Base-by-base conservation (phyloP, 2,329 filamentous ascomycete genomes). In the Akanthomyces uredinophilus region DNA sequence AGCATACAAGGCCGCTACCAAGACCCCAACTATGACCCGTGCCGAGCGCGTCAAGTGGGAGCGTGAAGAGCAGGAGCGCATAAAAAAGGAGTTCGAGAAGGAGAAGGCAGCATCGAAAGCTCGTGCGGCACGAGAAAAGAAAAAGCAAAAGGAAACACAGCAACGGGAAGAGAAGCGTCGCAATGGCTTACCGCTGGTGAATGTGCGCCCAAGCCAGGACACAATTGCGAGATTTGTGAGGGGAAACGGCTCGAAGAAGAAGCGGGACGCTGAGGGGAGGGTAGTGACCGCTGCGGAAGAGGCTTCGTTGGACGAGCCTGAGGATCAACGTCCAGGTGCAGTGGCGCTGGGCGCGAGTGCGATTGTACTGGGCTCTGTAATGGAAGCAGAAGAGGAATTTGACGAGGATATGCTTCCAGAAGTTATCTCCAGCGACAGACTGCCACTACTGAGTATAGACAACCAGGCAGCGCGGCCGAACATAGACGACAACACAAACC, bases 131-230 rank as follows among this genome's bases (percentile, higher is more conserved):
- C 72, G 83, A 27, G 84, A 87, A 44, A 82, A 79, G 72, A 86
- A 84, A 70, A 81, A 78, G 63, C 81, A 78, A 18, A 85, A 81
- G 67, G 83, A 83, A 54, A 70, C 76, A 29, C 43, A 41, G 77
- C 76, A 8, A 79, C 81, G 63, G 74, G 78, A 81, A n/a, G 78
- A 75, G 57, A 83, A 79, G 72, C 81, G 74, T 67, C 80, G 75
- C 64, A 79, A 76, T 60, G 81, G 84, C 0, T 62, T 84, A 63
- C 85, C 85, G 16, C 71, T 85, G 5, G 76, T 83, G n/a, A 76
- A 75, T 14, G 81, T 84, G 5, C 76, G 79, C 41, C 80, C 84
- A 0, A 86, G 84, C 39, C 85, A 87, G 69, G 80, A 80, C 47
- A 83, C 80, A 0, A 84, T 87, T 64, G 75, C 82, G 20, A 69